Conservation (phyloP, 495 filamentous ascomycete species). For the Penicilliopsis zonata region DNA sequence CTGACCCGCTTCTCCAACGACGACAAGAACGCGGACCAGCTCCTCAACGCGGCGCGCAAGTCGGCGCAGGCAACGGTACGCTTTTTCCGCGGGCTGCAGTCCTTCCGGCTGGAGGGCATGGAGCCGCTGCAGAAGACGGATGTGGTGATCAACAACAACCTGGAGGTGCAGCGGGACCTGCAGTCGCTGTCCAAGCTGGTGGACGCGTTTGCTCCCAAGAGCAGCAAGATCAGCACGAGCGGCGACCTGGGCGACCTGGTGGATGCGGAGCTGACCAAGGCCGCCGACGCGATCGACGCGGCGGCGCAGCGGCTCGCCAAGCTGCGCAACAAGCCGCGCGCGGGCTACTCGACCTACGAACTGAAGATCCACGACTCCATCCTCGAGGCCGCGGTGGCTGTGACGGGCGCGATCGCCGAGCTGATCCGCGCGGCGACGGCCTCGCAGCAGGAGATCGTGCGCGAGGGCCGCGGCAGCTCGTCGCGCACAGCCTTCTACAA, state of each 20-base stretch:
- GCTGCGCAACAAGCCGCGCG: slow-evolving; percentile 85
- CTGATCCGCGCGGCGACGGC: slow-evolving; percentile 92
- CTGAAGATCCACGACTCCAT: slow-evolving; percentile 90
- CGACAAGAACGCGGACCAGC: slow-evolving; percentile 80
- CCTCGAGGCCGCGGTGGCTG: slow-evolving; percentile 84
- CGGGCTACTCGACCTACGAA: slow-evolving; percentile 94
- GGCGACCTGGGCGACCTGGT: slow-evolving; percentile 91
- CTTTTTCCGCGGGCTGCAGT: slow-evolving; percentile 91
- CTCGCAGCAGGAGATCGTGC: slow-evolving; percentile 95
- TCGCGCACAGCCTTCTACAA: slow-evolving; percentile 97
- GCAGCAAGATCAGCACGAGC: slow-evolving; percentile 62
- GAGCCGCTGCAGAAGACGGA: slow-evolving; percentile 83
- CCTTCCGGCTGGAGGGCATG: slow-evolving; percentile 83
- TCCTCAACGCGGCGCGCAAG: slow-evolving; percentile 68
- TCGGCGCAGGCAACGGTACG: slow-evolving; percentile 82
- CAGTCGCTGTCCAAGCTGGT: slow-evolving; percentile 86
- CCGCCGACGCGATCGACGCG: slow-evolving; percentile 90
- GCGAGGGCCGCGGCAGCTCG: slow-evolving; percentile 77
- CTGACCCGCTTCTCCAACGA: slow-evolving; percentile 88
- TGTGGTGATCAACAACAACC: slow-evolving; percentile 90
- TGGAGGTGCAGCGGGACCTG: slow-evolving; percentile 83
- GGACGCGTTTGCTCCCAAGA: slow-evolving; percentile 79
- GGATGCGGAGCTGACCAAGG: slow-evolving; percentile 80
- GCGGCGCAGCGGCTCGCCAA: slow-evolving; percentile 80
- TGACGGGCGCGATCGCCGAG: slow-evolving; percentile 91